phyloP scores from a whole-genome alignment of 2,329 filamentous ascomycete genomes.

The Pseudopithomyces maydicus region DNA sequence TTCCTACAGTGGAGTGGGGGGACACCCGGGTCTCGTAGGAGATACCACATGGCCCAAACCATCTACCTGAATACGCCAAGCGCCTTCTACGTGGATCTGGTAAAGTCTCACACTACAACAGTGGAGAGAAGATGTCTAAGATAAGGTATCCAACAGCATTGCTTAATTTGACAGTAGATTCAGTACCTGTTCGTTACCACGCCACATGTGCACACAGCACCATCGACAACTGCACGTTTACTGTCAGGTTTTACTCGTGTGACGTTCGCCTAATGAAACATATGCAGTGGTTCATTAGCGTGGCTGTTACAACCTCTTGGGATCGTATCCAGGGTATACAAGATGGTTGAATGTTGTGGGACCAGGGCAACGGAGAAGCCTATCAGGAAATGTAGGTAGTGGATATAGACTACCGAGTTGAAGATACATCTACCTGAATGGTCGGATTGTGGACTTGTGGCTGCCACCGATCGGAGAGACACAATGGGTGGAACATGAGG shows the following conservation, averaged over 20 bases:
- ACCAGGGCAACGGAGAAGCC: neutral
- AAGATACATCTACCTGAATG: neutral
- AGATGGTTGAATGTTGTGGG: neutral
- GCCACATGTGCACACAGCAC: neutral
- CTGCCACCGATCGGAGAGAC: neutral
- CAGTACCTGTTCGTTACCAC: neutral
- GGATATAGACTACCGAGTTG: no score
- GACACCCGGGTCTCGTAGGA: neutral
- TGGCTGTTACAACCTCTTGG: neutral
- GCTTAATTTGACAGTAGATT: neutral
- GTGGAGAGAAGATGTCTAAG: neutral
- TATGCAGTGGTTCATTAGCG: neutral
- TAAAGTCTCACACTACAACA: neutral
- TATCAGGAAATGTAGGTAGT: neutral
- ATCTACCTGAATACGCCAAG: neutral
- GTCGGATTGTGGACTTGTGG: constrained; percentile 10
- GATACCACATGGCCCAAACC: neutral
- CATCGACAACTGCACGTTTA: neutral
- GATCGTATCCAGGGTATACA: neutral
- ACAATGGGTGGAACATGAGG: neutral
- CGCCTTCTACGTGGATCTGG: neutral
- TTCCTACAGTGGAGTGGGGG: neutral
- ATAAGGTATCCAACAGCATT: neutral
- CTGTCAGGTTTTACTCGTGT: neutral
- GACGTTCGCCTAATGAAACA: constrained; percentile 4